Percentiles rank a stretch among this genome's conserved stretches.
Evolutionary conservation across 2,329 filamentous ascomycete species (phyloP).

Genomic region (Penicillium crustosum): DNA sequence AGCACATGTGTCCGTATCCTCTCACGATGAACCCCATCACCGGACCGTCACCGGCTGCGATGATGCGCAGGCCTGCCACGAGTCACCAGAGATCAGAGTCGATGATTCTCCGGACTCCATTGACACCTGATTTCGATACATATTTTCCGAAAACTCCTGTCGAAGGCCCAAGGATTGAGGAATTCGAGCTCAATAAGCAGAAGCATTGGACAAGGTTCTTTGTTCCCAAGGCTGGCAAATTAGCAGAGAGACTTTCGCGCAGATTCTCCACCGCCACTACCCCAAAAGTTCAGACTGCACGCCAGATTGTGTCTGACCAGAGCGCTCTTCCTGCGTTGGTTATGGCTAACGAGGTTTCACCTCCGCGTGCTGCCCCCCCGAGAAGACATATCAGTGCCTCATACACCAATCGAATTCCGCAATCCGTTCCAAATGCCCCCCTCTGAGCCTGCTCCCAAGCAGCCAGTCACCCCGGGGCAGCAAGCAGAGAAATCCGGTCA

Average conservation of each 20-base stretch:
- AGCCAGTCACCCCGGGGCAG: neutral
- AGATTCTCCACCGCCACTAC: constrained; percentile 42
- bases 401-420: constrained; percentile 31
- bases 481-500: constrained; percentile 14
- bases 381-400: constrained; percentile 23
- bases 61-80: constrained; percentile 60
- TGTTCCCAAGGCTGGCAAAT: constrained; percentile 26
- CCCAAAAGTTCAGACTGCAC: constrained; percentile 38
- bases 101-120: constrained; percentile 47
- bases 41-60: constrained; percentile 43
- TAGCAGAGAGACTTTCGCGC: constrained; percentile 38
- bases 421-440: constrained; percentile 32
- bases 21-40: constrained; percentile 29
- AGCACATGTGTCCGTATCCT: constrained; percentile 41
- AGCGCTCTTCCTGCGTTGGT: constrained; percentile 51
- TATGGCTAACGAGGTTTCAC: constrained; percentile 43
- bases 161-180: constrained; percentile 9
- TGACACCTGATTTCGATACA: constrained; percentile 31
- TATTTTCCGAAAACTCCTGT: constrained; percentile 17
- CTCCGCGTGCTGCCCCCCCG: constrained; percentile 24
- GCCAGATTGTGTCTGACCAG: constrained; percentile 46
- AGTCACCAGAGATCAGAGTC: constrained; percentile 62
- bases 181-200: constrained; percentile 17
- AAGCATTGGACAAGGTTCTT: constrained; percentile 44
- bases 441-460: constrained; percentile 4